These are phyloP conservation scores for Trichocomaceae sp. DNA, from an alignment of 2,329 filamentous ascomycete species.

Conservation along the genomic window DNA sequence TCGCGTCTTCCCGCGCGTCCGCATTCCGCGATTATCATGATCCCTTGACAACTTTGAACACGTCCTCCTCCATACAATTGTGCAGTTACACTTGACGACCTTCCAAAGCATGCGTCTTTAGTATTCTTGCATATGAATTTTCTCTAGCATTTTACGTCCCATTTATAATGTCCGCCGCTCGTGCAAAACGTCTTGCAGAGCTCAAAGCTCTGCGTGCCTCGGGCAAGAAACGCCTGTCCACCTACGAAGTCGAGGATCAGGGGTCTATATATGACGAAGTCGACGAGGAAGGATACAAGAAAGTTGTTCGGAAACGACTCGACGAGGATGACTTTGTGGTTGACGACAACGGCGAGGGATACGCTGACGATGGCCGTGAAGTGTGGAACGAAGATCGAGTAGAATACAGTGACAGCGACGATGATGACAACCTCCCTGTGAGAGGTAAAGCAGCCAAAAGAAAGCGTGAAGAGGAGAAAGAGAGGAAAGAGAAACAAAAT, in stretches of 20 bases:
- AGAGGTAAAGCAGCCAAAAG: slow-evolving; percentile 66
- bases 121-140: not conserved
- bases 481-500: slow-evolving; percentile 79
- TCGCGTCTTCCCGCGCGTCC: slow-evolving; percentile 12
- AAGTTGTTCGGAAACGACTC: slow-evolving; percentile 79
- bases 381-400: slow-evolving; percentile 69
- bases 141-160: not conserved
- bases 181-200: slow-evolving; percentile 53
- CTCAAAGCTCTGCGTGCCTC: slow-evolving; percentile 75
- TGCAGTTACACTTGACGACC: not conserved
- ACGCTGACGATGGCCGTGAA: slow-evolving; percentile 89
- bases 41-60: not conserved
- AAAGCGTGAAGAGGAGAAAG: slow-evolving; percentile 78
- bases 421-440: slow-evolving; percentile 53
- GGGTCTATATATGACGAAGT: slow-evolving; percentile 89
- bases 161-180: slow-evolving; percentile 25
- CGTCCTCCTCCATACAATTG: slow-evolving; percentile 46
- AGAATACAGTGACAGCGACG: slow-evolving; percentile 57
- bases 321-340: slow-evolving; percentile 97
- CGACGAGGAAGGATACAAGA: slow-evolving; percentile 95
- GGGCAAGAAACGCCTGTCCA: slow-evolving; percentile 84
- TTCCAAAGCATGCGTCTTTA: not conserved
- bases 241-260: slow-evolving; percentile 79
- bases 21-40: slow-evolving; percentile 8
- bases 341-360: slow-evolving; percentile 95